These are phyloP conservation scores for Acrasis kona DNA, from an alignment of 78 protist species.

Conservation along the genomic window DNA sequence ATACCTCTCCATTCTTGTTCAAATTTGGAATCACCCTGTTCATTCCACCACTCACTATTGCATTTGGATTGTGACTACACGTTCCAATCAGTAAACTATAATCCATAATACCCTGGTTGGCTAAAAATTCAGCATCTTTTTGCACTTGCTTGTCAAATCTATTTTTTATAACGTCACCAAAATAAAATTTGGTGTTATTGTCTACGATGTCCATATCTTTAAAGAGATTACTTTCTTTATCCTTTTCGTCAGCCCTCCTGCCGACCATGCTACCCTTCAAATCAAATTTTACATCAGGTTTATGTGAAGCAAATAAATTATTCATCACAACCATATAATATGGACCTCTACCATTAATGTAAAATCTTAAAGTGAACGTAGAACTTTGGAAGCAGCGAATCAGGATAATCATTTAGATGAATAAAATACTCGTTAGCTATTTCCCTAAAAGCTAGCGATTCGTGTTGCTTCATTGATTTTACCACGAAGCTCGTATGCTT, in stretches of 20 bases:
- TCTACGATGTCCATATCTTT: constrained; percentile 29
- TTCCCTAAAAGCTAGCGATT: no score
- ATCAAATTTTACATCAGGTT: constrained; percentile 62
- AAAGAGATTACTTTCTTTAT: neutral
- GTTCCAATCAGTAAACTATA: constrained; percentile 46
- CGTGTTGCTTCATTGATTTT: no score
- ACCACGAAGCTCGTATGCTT: no score
- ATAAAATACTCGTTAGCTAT: no score
- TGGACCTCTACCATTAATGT: no score
- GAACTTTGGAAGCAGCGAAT: no score
- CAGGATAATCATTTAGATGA: no score
- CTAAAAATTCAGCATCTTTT: constrained; percentile 27
- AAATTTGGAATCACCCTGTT: no score
- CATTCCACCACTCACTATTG: no score
- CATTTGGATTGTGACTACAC: constrained; percentile 18
- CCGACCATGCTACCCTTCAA: constrained; percentile 61
- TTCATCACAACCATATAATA: constrained; percentile 85
- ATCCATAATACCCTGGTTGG: constrained; percentile 34
- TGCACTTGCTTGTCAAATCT: constrained; percentile 17
- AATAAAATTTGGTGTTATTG: neutral
- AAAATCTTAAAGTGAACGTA: no score
- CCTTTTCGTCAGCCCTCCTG: neutral
- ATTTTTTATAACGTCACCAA: constrained; percentile 14
- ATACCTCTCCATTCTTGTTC: neutral
- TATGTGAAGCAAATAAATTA: constrained; percentile 58